Percentiles rank a stretch among this genome's conserved stretches.
Evolutionary conservation across 2,329 filamentous ascomycete genomes (phyloP).

Genomic region (Gaeumannomyces tritici): DNA sequence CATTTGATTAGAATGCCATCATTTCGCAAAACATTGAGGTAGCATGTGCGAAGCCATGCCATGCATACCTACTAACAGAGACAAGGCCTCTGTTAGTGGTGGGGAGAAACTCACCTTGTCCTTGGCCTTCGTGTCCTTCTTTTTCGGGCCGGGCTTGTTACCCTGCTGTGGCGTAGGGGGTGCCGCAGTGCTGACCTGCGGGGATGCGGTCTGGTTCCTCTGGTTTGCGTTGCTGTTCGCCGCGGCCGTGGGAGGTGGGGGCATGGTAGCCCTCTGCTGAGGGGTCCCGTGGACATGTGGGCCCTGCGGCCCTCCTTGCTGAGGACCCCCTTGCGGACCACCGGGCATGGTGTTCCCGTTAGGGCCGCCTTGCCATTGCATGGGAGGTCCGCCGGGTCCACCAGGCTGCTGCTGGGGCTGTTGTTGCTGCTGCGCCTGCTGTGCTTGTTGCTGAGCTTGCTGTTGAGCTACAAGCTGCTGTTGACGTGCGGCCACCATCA

Average conservation of each 20-base stretch:
- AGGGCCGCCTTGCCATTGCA: constrained; percentile 36
- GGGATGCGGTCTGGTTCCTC: constrained; percentile 49
- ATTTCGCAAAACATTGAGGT: constrained; percentile 6
- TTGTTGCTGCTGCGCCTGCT: constrained; percentile 19
- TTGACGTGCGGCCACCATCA: constrained; percentile 43
- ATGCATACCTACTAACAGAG: background rate
- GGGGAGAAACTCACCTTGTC: constrained; percentile 50
- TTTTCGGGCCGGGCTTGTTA: constrained; percentile 68
- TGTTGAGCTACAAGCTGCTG: constrained; percentile 19
- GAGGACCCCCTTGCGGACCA: constrained; percentile 25
- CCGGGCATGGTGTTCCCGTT: constrained; percentile 29
- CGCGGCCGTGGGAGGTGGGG: constrained; percentile 46
- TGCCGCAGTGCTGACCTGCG: constrained; percentile 53
- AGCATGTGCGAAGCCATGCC: constrained; percentile 5
- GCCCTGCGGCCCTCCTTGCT: constrained; percentile 28
- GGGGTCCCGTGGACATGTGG: constrained; percentile 56
- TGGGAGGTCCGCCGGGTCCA: constrained; percentile 26
- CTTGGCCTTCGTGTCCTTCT: constrained; percentile 62
- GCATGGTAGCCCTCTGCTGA: constrained; percentile 58
- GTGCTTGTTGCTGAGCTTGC: constrained; percentile 18
- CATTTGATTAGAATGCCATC: constrained; percentile 16
- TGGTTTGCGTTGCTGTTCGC: constrained; percentile 32
- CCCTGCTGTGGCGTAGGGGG: constrained; percentile 68
- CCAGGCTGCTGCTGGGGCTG: constrained; percentile 19
- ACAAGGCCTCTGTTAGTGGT: background rate